Conservation (phyloP, 257 asterid genomes). For the Henckelia pumila region DNA sequence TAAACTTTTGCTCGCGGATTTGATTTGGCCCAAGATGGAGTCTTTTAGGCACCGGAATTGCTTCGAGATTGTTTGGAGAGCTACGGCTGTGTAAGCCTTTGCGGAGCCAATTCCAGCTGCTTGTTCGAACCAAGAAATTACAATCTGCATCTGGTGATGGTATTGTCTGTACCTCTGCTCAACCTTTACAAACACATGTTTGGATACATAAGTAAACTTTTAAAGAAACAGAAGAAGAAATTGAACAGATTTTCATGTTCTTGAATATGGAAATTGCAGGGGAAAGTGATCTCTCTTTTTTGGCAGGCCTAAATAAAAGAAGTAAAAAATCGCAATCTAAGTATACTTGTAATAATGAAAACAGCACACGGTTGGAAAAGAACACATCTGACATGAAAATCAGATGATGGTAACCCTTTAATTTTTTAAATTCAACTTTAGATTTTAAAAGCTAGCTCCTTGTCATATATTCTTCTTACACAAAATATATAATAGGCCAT, state of each 20-base stretch:
- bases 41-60: constrained; percentile 94
- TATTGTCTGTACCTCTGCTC: constrained; percentile 95
- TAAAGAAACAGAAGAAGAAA: background rate
- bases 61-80: constrained; percentile 86
- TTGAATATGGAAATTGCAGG: background rate
- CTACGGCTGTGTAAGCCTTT: constrained; percentile 81
- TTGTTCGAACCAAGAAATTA: constrained; percentile 87
- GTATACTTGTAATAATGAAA: constrained; percentile 6
- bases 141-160: constrained; percentile 90
- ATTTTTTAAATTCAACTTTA: background rate
- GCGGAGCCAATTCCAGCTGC: constrained; percentile 87
- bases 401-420: constrained; percentile 23
- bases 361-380: constrained; percentile 25
- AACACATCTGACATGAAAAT: constrained; percentile 26
- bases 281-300: background rate
- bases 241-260: background rate
- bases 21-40: constrained; percentile 72
- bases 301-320: background rate
- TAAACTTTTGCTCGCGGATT: constrained; percentile 63
- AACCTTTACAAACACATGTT: constrained; percentile 45
- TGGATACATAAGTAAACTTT: background rate
- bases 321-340: background rate
- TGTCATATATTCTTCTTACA: constrained; percentile 12
- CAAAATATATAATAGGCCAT: constrained; percentile 14
- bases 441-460: constrained; percentile 11